These are phyloP conservation scores for Penicillium hordei DNA, from an alignment of 2,329 filamentous ascomycete genomes.

Conservation along the genomic window DNA sequence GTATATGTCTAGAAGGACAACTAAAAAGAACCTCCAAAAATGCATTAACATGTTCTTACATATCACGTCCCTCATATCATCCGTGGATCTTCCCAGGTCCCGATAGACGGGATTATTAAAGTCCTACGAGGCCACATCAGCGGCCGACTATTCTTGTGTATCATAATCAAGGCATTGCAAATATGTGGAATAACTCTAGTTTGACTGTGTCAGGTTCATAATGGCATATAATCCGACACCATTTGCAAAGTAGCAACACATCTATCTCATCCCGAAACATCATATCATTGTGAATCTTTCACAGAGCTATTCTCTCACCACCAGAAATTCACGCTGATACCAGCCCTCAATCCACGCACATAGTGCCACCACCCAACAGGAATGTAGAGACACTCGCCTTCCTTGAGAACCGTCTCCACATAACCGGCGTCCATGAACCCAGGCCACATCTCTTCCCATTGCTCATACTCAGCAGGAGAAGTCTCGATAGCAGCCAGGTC, in stretches of 20 bases:
- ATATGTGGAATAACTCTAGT: background rate
- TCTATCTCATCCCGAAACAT: background rate
- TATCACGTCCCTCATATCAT: background rate
- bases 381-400: slow-evolving; percentile 84
- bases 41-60: background rate
- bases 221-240: background rate
- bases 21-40: background rate
- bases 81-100: background rate
- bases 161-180: background rate
- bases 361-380: slow-evolving; percentile 99
- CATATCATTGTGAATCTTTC: background rate
- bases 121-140: background rate
- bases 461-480: slow-evolving; percentile 43
- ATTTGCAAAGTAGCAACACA: background rate
- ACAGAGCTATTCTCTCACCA: slow-evolving; percentile 50
- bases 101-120: background rate
- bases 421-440: slow-evolving; percentile 63
- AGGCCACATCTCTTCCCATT: slow-evolving; percentile 51
- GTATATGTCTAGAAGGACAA: background rate
- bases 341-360: slow-evolving; percentile 77
- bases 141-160: background rate
- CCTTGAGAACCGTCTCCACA: slow-evolving; percentile 72
- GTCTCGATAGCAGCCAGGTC: slow-evolving; percentile 72
- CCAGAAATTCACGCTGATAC: slow-evolving; percentile 97
- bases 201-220: background rate